These are phyloP conservation scores for Botrytis porri DNA, from an alignment of 2,329 filamentous ascomycete species.

Conservation along the genomic window DNA sequence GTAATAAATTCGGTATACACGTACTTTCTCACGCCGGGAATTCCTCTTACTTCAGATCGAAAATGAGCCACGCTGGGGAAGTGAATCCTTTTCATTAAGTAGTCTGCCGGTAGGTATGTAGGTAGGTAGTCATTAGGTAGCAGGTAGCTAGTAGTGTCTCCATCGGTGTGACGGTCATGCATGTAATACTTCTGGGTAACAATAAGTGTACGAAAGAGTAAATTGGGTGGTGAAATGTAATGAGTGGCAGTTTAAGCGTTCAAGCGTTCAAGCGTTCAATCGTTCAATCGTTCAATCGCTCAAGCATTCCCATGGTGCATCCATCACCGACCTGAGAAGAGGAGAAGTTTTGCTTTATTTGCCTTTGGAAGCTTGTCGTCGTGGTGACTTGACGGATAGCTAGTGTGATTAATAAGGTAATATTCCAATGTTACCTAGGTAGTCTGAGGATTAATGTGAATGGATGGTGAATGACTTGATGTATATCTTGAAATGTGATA, in stretches of 20 bases:
- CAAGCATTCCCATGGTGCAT: too few relatives aligned
- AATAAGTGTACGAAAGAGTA: neutral
- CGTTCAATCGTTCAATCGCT: too few relatives aligned
- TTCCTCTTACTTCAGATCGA: neutral
- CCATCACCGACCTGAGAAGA: neutral
- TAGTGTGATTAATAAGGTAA: neutral
- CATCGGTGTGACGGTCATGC: neutral
- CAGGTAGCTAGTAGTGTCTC: neutral
- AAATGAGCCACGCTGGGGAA: neutral
- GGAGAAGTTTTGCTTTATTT: neutral
- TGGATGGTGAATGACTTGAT: neutral
- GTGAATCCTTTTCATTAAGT: neutral
- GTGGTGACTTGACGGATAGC: neutral
- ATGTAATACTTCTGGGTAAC: neutral
- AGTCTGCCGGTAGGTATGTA: neutral
- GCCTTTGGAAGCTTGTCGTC: neutral
- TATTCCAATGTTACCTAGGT: neutral
- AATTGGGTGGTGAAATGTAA: neutral
- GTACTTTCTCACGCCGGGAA: neutral
- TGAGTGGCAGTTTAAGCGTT: neutral
- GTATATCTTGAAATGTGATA: neutral
- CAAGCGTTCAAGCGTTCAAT: too few relatives aligned
- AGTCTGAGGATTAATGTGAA: too few relatives aligned
- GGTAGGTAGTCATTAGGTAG: neutral
- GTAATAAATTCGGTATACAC: neutral